Evolutionary conservation across 768 basidiomycete genomes (phyloP), one percentile per base, ranked within the genome.

Genomic region (Pisolithus tinctorius): DNA sequence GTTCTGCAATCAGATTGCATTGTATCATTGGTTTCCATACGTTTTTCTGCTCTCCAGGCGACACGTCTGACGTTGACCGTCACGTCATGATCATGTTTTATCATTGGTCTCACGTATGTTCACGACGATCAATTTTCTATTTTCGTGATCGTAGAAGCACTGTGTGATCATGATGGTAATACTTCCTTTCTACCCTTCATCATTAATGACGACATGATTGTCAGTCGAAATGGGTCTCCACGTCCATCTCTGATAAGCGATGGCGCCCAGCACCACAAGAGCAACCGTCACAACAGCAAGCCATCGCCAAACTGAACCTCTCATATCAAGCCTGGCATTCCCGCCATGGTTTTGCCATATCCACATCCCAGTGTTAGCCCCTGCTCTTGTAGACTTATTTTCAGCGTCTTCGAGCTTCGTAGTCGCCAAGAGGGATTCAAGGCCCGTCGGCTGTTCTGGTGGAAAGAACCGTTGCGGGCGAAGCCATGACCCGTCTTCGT

Each of bases 401-500:
- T 54, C 42, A 45, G 48, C 55, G 47, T 82, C 81, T 48, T 84
- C 81, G 7, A 85, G 68, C 46, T 73, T 75, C 10, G 85, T 81
- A 54, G 71, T 73, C 51, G 82, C 81, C 54, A 89, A 83, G 14
- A 90, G 67, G 36, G 74, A 72, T 64, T 90, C 87, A 7, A 90
- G 73, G 13, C 87, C 87, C 1, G 87, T 90, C 1, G 86, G 84
- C 54, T 80, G 77, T 62, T 88, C 86, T 0, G 86, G 87, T 14
- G 85, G 78, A 57, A 88, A 90, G 62, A 88, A 90, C 13, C 77
- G 75, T 57, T 88, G 87, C 4, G 83, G 86, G 4, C 81, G 78
- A 46, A 90, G 59, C 80, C 77, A 83, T 25, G 69, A 64, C 7
- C 71, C 71, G 48, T 77, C 74, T 17, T 75, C 55, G 29, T 67